These are phyloP conservation scores for Oleoguttula mirabilis DNA, from an alignment of 495 filamentous ascomycete species.

Conservation along the genomic window DNA sequence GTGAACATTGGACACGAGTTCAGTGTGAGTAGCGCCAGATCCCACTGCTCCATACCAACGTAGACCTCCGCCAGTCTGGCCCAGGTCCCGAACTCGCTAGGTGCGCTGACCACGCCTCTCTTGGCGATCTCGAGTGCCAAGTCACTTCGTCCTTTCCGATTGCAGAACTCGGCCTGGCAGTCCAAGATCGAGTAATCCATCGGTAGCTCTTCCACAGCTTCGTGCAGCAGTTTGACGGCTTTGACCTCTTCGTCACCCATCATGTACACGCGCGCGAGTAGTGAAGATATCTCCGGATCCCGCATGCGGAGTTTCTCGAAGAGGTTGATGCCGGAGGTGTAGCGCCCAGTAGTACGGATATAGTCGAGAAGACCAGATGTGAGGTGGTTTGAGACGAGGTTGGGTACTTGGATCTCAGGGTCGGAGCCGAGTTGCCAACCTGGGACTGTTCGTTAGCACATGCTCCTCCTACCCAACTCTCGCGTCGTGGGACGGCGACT, in stretches of 20 bases:
- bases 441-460: no score
- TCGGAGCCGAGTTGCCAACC: constrained; percentile 94
- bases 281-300: constrained; percentile 85
- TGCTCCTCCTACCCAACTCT: no score
- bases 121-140: constrained; percentile 90
- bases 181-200: constrained; percentile 96
- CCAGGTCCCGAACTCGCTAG: constrained; percentile 96
- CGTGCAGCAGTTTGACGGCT: constrained; percentile 75
- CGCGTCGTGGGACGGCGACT: no score
- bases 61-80: constrained; percentile 88
- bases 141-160: constrained; percentile 69
- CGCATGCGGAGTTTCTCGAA: constrained; percentile 89
- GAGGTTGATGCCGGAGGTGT: constrained; percentile 90
- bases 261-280: constrained; percentile 78
- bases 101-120: constrained; percentile 82
- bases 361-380: constrained; percentile 88
- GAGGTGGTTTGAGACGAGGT: constrained; percentile 91
- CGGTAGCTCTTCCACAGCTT: constrained; percentile 76
- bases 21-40: constrained; percentile 81
- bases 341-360: constrained; percentile 89
- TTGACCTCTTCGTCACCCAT: constrained; percentile 93
- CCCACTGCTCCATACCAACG: constrained; percentile 84
- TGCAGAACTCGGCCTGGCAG: constrained; percentile 84
- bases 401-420: constrained; percentile 92
- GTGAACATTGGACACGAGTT: constrained; percentile 99